Conservation (phyloP, 257 asterid genomes). For the Handroanthus guayacan region DNA sequence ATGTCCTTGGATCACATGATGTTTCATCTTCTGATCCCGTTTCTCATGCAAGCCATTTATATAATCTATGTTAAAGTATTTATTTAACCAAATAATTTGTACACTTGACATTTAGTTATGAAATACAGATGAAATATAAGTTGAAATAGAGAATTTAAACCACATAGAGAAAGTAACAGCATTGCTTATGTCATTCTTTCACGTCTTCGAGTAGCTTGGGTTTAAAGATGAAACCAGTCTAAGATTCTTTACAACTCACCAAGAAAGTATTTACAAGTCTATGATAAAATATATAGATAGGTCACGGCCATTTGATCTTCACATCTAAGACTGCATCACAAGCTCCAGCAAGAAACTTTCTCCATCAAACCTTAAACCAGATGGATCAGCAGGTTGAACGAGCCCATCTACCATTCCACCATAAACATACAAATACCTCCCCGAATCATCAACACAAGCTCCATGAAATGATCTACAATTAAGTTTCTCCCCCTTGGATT, state of each 20-base stretch:
- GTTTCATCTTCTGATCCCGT: no score
- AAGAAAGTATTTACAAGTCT: conserved; percentile 22
- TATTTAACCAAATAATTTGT: no score
- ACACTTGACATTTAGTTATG: no score
- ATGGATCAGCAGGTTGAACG: conserved; percentile 60
- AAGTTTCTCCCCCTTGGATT: conserved; percentile 63
- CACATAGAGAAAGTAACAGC: no score
- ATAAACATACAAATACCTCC: conserved; percentile 67
- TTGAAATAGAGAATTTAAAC: no score
- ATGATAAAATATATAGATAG: neutral
- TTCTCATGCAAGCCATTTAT: no score
- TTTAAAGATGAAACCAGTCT: no score
- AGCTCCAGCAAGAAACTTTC: conserved; percentile 75
- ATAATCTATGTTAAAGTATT: no score
- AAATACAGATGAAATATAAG: no score
- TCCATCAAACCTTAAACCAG: conserved; percentile 82
- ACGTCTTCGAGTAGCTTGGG: no score
- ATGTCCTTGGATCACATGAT: no score
- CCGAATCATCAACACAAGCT: conserved; percentile 81
- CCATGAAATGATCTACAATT: conserved; percentile 81
- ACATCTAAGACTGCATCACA: conserved; percentile 42
- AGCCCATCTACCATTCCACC: conserved; percentile 96
- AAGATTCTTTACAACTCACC: neutral
- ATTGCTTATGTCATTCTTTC: no score
- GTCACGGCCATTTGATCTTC: conserved; percentile 2